Evolutionary conservation across 495 filamentous ascomycete genomes (phyloP).

Genomic region (Penicillium flavigenum): DNA sequence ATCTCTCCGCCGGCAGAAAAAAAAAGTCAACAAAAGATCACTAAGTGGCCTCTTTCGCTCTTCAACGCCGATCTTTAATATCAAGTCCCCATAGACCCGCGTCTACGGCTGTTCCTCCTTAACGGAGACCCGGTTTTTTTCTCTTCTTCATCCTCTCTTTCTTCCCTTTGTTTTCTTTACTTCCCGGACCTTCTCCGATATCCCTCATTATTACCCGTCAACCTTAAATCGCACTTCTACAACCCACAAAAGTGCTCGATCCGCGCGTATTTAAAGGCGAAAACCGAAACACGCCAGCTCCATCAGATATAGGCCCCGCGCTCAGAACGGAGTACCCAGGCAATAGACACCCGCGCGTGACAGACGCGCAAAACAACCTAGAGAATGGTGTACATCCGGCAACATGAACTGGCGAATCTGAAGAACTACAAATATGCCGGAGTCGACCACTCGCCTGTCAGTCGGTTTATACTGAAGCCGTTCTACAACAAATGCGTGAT

Average conservation of each 20-base stretch:
- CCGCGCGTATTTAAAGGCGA: background rate
- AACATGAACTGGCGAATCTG: constrained; percentile 83
- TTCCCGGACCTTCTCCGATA: background rate
- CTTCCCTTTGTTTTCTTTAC: background rate
- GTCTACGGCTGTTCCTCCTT: background rate
- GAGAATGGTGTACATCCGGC: constrained; percentile 84
- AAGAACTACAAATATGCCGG: constrained; percentile 89
- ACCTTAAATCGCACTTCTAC: background rate
- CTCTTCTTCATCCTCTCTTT: background rate
- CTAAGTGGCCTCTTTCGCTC: constrained; percentile 11
- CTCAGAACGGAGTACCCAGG: background rate
- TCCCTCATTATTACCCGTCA: background rate
- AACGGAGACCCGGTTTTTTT: constrained; percentile 4
- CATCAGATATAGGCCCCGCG: constrained; percentile 4
- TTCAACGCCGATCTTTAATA: background rate
- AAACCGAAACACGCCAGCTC: background rate
- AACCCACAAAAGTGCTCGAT: background rate
- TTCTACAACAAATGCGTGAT: constrained; percentile 97
- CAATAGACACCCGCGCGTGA: constrained; percentile 7
- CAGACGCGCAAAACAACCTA: constrained; percentile 5
- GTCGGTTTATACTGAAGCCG: constrained; percentile 89
- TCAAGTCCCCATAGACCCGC: constrained; percentile 1
- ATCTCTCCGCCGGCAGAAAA: constrained; percentile 15
- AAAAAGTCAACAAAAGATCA: constrained; percentile 10
- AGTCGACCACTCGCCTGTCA: constrained; percentile 85